Evolutionary conservation across 2,329 filamentous ascomycete species (phyloP), one percentile per base, ranked within the genome.

Genomic region (Diaporthe humulicola): DNA sequence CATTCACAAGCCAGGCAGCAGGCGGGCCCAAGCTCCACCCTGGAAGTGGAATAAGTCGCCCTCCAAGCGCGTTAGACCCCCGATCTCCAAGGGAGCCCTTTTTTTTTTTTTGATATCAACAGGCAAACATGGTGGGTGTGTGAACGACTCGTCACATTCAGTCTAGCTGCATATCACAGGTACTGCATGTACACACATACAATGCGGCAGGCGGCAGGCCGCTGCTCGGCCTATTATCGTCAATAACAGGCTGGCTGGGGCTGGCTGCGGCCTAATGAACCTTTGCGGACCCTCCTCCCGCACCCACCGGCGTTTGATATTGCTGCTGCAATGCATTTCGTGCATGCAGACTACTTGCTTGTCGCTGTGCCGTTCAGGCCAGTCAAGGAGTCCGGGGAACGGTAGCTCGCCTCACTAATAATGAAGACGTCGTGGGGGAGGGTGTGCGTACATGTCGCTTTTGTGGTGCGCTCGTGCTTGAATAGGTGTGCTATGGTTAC

Each of bases 311-410:
- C 57, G 70, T 72, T 48, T 70, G 50, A 42, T n/a, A 15, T 50
- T 30, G 70, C 56, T 30, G 70, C 56, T 45, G 38, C 15, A 38
- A 64, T 72, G 70, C 57, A 64, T 45, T 54, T 28, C n/a, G 36
- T 54, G 58, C 25, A 72, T 72, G 70, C 70, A 64, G 70, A 72
- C n/a, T 45, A 42, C 28, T n/a, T 72, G 57, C 57, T 42, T 45
- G 36, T 71, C 56, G 22, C 57, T 38, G 45, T 48, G 25, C 33
- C 70, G 19, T 28, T 30, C 19, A 36, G 42, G 45, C 56, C 70
- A 71, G 70, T 71, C 40, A 61, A n/a, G n/a, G 57, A 19, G 70
- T 42, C 70, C 70, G 70, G 70, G 70, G 70, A 45, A 54, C 17
- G 45, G 70, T 56, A 42, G 50, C 40, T 50, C 57, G 57, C 45